Conservation (phyloP, 2,329 filamentous ascomycete genomes). For the Pseudocercospora fijiensis region DNA sequence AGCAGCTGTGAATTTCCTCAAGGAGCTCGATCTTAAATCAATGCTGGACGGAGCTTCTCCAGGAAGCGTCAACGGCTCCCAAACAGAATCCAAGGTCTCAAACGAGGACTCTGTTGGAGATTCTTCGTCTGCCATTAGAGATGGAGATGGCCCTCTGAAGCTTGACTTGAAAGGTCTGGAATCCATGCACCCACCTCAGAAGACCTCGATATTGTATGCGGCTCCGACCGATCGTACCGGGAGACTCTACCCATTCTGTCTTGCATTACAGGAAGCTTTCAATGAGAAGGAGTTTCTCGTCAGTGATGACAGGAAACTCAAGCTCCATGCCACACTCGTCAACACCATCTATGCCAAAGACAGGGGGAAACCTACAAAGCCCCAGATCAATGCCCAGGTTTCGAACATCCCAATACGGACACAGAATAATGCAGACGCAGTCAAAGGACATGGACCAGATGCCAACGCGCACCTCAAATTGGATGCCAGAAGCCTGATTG, state of each 20-base stretch:
- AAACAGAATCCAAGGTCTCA: background rate
- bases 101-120: background rate
- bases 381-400: background rate
- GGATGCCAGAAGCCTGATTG: slow-evolving; percentile 46
- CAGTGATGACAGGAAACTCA: slow-evolving; percentile 61
- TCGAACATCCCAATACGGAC: background rate
- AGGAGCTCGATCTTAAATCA: slow-evolving; percentile 28
- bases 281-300: slow-evolving; percentile 56
- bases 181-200: slow-evolving; percentile 60
- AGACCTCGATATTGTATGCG: slow-evolving; percentile 65
- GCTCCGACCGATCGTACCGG: slow-evolving; percentile 56
- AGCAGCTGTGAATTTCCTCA: slow-evolving; percentile 45
- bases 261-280: slow-evolving; percentile 57
- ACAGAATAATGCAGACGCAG: background rate
- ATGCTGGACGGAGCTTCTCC: slow-evolving; percentile 19
- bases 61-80: background rate
- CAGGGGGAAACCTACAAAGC: slow-evolving; percentile 29
- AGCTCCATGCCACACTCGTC: slow-evolving; percentile 79
- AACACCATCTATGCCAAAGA: slow-evolving; percentile 76
- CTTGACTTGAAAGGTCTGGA: slow-evolving; percentile 52
- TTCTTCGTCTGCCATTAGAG: background rate
- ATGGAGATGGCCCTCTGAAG: slow-evolving; percentile 25
- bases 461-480: slow-evolving; percentile 42
- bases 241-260: slow-evolving; percentile 58
- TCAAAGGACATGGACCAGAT: slow-evolving; percentile 35